A percentile compares a stretch with the other conserved stretches of the same genome.
Conservation (phyloP, 2,329 filamentous ascomycete species). For the Apiospora saccharicola region DNA sequence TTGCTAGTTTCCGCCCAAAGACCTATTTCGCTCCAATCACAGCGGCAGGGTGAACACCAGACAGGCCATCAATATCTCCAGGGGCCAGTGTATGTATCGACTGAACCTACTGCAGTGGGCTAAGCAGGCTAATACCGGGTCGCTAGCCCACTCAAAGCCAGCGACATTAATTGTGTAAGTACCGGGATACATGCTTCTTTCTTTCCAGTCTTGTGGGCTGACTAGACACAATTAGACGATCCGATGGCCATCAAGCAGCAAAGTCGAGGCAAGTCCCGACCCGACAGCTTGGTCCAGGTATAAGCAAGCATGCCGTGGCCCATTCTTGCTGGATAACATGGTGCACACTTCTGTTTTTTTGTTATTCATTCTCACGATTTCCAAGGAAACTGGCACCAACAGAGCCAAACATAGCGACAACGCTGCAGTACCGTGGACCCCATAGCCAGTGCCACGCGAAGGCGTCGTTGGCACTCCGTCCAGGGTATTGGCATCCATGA, state of each 20-base stretch:
- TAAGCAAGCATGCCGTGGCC: not conserved
- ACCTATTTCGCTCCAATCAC: constrained; percentile 12
- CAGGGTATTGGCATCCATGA: not conserved
- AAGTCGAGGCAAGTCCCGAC: not conserved
- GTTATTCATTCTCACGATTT: not conserved
- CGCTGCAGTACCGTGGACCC: not conserved
- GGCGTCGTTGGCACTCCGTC: not conserved
- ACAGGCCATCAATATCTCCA: not conserved
- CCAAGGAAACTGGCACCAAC: not conserved
- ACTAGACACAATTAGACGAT: not conserved
- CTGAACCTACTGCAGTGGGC: constrained; percentile 7
- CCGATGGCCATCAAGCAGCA: constrained; percentile 9
- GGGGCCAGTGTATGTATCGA: not conserved
- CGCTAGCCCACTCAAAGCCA: not conserved
- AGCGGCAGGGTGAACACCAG: not conserved
- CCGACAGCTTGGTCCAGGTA: constrained; percentile 14
- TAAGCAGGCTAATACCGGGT: not conserved
- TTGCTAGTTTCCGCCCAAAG: constrained; percentile 4
- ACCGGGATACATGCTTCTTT: not conserved
- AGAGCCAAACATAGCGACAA: not conserved
- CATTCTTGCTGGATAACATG: not conserved
- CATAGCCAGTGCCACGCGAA: constrained; percentile 5
- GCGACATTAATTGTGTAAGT: not conserved
- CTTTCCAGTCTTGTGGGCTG: not conserved
- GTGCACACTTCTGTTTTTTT: not conserved